Conservation (phyloP, 805 yeast species). For the Metschnikowia proteae region DNA sequence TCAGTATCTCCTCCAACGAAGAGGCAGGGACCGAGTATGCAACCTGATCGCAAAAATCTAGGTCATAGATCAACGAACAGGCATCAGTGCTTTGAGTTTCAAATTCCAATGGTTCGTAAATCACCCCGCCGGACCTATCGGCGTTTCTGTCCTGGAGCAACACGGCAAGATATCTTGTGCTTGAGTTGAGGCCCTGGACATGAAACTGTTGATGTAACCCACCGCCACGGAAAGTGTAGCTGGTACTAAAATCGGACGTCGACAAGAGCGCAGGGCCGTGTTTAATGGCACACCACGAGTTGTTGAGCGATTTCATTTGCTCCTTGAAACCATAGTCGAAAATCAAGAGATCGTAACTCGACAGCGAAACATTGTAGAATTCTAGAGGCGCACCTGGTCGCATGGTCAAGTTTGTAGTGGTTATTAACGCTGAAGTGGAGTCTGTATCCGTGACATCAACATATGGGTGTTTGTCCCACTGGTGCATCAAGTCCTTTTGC, state of each 20-base stretch:
- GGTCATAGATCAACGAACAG: constrained; percentile 70
- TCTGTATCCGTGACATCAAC: constrained; percentile 66
- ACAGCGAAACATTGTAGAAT: constrained; percentile 23
- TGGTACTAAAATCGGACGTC: constrained; percentile 22
- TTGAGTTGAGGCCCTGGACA: constrained; percentile 55
- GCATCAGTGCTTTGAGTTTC: constrained; percentile 50
- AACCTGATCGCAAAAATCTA: constrained; percentile 74
- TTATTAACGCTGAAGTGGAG: constrained; percentile 59
- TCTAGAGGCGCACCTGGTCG: constrained; percentile 4
- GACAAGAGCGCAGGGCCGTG: constrained; percentile 44
- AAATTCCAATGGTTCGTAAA: constrained; percentile 55
- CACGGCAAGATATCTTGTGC: constrained; percentile 62
- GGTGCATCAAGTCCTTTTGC: constrained; percentile 57
- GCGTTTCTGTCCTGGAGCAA: constrained; percentile 47
- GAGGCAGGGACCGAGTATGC: constrained; percentile 81
- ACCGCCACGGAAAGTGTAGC: constrained; percentile 44
- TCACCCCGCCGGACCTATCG: constrained; percentile 52
- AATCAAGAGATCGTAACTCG: constrained; percentile 42
- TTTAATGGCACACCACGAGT: constrained; percentile 70
- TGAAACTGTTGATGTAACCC: constrained; percentile 58
- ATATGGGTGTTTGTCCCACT: constrained; percentile 62
- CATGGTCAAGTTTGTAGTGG: constrained; percentile 49
- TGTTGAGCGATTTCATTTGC: constrained; percentile 38
- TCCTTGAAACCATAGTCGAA: constrained; percentile 40
- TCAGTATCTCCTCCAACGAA: constrained; percentile 7